These are phyloP conservation scores for Pythium aquatile DNA, from an alignment of 352 stramenopile genomes.

Conservation along the genomic window DNA sequence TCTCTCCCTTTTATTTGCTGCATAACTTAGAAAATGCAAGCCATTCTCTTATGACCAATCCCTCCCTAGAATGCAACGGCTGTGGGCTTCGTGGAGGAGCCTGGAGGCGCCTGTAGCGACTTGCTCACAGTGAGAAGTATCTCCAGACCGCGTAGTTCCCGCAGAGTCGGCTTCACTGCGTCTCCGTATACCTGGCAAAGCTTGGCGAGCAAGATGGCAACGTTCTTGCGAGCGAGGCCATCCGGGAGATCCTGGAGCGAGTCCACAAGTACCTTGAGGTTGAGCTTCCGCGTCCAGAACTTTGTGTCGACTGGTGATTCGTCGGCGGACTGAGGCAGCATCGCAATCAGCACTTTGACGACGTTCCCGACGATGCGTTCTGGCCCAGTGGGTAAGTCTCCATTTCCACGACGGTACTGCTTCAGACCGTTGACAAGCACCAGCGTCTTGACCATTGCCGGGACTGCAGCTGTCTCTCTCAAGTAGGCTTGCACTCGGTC, in stretches of 20 bases:
- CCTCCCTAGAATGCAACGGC: slow-evolving; percentile 19
- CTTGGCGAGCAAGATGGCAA: slow-evolving; percentile 72
- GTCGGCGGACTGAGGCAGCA: slow-evolving; percentile 28
- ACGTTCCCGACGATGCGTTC: slow-evolving; percentile 67
- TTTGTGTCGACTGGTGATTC: slow-evolving; percentile 7
- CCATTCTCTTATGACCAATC: not conserved
- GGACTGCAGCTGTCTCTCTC: slow-evolving; percentile 31
- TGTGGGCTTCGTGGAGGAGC: slow-evolving; percentile 1
- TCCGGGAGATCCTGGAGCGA: slow-evolving; percentile 45
- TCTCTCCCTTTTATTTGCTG: slow-evolving; percentile 1
- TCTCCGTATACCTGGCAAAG: slow-evolving; percentile 50
- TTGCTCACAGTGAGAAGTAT: slow-evolving; percentile 76
- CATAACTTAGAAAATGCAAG: slow-evolving; percentile 7
- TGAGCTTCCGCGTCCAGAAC: slow-evolving; percentile 31
- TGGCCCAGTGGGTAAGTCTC: slow-evolving; percentile 16
- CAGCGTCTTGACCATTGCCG: slow-evolving; percentile 44
- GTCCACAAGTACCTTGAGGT: slow-evolving; percentile 39
- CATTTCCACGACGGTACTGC: slow-evolving; percentile 17
- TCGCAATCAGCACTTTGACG: slow-evolving; percentile 60
- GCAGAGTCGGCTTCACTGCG: slow-evolving; percentile 50
- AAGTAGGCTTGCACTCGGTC: slow-evolving; percentile 38
- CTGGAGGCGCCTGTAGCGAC: slow-evolving; percentile 27
- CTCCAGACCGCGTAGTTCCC: slow-evolving; percentile 67
- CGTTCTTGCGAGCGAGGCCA: slow-evolving; percentile 67
- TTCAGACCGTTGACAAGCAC: slow-evolving; percentile 32